Conservation (phyloP, 2,329 filamentous ascomycete genomes). For the Hymenoscyphus scutula region DNA sequence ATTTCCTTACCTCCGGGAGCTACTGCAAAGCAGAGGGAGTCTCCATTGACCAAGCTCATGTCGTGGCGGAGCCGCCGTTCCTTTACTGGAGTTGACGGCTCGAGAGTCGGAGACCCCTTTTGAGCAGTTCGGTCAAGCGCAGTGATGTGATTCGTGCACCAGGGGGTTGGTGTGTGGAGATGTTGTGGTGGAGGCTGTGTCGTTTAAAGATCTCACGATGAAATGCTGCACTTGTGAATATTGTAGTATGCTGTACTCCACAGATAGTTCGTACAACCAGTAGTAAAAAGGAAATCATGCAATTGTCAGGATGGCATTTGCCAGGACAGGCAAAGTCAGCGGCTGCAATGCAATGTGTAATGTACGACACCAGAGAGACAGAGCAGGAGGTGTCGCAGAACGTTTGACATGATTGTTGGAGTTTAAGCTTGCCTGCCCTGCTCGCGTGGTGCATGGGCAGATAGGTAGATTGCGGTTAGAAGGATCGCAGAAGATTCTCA, state of each 20-base stretch:
- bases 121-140: slow-evolving; percentile 3
- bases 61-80: slow-evolving; percentile 4
- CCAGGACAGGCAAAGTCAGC: background rate
- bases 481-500: background rate
- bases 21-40: background rate
- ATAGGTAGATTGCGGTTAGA: background rate
- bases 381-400: background rate
- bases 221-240: too few relatives aligned
- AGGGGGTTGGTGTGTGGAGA: background rate
- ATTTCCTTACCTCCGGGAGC: background rate
- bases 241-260: too few relatives aligned
- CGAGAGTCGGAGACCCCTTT: background rate
- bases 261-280: background rate
- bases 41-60: background rate
- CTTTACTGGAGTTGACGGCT: background rate
- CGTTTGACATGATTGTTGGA: background rate
- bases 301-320: background rate
- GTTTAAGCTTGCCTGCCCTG: slow-evolving; percentile 4
- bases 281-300: background rate
- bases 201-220: slow-evolving; percentile 2
- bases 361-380: background rate
- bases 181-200: background rate
- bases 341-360: background rate
- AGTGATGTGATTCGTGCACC: background rate
- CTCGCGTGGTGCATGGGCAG: background rate